phyloP scores from a whole-genome alignment of 192 early-diverging fungal genomes.

The Entomortierella lignicola region DNA sequence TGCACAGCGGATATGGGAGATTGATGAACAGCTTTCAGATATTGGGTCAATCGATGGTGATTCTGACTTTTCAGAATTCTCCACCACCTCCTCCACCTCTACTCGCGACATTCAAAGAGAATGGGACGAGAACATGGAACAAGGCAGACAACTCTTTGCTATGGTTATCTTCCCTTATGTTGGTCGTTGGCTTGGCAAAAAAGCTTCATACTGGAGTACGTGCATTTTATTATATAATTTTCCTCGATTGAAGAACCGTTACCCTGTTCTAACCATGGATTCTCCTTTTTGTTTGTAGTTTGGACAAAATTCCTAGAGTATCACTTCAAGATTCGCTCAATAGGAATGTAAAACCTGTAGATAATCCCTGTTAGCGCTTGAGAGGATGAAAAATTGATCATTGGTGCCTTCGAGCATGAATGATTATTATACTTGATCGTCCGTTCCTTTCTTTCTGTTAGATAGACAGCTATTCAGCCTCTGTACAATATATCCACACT shows the following conservation, averaged over 20 bases:
- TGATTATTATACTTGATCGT: not conserved
- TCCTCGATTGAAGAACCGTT: too few relatives aligned
- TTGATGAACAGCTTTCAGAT: conserved; percentile 38
- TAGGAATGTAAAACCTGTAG: conserved; percentile 23
- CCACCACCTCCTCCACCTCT: conserved; percentile 39
- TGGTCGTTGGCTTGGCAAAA: conserved; percentile 63
- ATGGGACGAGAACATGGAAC: conserved; percentile 67
- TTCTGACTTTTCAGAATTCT: conserved; percentile 53
- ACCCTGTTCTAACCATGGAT: not conserved
- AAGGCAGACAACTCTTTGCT: conserved; percentile 57
- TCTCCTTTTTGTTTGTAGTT: conserved; percentile 2
- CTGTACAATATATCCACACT: too few relatives aligned
- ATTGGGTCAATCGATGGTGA: conserved; percentile 47
- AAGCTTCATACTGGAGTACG: conserved; percentile 63
- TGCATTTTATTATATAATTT: not conserved
- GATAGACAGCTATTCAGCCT: too few relatives aligned
- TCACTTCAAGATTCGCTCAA: conserved; percentile 46
- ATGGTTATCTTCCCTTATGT: conserved; percentile 65
- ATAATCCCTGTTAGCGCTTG: too few relatives aligned
- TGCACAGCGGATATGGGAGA: conserved; percentile 40
- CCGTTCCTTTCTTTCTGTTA: not conserved
- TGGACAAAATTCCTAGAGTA: conserved; percentile 43
- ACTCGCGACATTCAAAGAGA: conserved; percentile 60
- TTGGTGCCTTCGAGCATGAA: too few relatives aligned
- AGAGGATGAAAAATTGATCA: too few relatives aligned